Evolutionary conservation across 495 filamentous ascomycete species (phyloP), one percentile per base, ranked within the genome.

Genomic region (Cercophora newfieldiana): DNA sequence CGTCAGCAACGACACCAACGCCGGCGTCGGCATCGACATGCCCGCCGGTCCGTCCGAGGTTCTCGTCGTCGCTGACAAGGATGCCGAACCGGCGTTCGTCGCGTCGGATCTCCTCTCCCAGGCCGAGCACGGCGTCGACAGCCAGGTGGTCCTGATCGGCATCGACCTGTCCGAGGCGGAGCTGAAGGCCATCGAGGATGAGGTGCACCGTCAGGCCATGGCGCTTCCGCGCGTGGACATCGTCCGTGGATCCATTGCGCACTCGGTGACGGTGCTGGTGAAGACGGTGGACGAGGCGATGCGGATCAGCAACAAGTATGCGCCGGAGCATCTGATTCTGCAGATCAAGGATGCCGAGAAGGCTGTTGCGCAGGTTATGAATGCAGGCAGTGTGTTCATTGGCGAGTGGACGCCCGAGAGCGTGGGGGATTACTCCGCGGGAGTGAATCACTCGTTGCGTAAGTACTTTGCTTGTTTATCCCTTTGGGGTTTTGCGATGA

Each of bases 401-500:
- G 95, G 95, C 3, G 83, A 88, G 61, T 99, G 95, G 95, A 97
- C 95, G 1, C 95, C 95, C 0, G 95, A 99, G 79, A 93, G 90
- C 70, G 95, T 99, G 18, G 95, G 95, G 24, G 95, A 99, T 75
- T 99, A 99, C 79, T 96, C 92, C 58, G 95, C 96, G 21, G 95
- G 95, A 69, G 94, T 97, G 10, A 99, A 99, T 78, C 95, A 99
- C 79, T 94, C 91, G 44, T 79, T 99, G 68, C 95, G 93, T 97
- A 88, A 86, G 91, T 90, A 1, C 25, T 53, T 2, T 37, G 29
- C 72, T 64, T 25, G 21, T 26, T n/a, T 47, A 7, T 18, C 37
- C 37, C 37, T 47, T 53, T 53, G 49, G n/a, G n/a, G n/a, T n/a
- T n/a, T n/a, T n/a, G n/a, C n/a, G 10, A 6, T 54, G 1, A 21